Percentiles rank a stretch among this genome's conserved stretches.
These are phyloP conservation scores for Backusella tarrabulga DNA, from an alignment of 192 early-diverging fungal species.

Conservation along the genomic window DNA sequence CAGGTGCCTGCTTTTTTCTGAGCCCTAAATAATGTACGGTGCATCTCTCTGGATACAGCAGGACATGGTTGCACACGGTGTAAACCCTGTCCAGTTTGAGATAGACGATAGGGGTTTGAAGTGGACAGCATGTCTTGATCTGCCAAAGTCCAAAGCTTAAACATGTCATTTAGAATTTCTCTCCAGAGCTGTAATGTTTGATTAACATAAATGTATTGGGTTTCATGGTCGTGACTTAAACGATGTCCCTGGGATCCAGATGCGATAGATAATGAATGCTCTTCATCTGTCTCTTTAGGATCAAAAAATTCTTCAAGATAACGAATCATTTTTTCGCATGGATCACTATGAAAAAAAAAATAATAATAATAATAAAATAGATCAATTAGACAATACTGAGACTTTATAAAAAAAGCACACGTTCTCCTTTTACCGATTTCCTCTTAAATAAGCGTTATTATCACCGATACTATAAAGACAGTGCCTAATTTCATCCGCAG, in stretches of 20 bases:
- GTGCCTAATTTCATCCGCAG: slow-evolving; percentile 69
- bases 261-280: slow-evolving; percentile 78
- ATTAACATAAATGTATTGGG: slow-evolving; percentile 90
- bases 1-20: slow-evolving; percentile 82
- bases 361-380: background rate
- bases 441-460: slow-evolving; percentile 91
- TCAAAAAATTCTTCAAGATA: slow-evolving; percentile 75
- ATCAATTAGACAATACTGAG: background rate
- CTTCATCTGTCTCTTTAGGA: slow-evolving; percentile 58
- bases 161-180: slow-evolving; percentile 97
- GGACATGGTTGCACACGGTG: slow-evolving; percentile 93
- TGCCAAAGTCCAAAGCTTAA: slow-evolving; percentile 89
- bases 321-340: slow-evolving; percentile 88
- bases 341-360: slow-evolving; percentile 60
- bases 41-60: slow-evolving; percentile 79
- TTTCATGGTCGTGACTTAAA: slow-evolving; percentile 89
- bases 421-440: slow-evolving; percentile 52
- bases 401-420: background rate
- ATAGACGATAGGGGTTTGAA: slow-evolving; percentile 79
- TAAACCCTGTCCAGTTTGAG: slow-evolving; percentile 97
- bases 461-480: slow-evolving; percentile 98
- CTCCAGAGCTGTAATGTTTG: slow-evolving; percentile 96
- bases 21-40: slow-evolving; percentile 85
- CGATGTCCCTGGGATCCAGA: slow-evolving; percentile 82
- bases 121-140: slow-evolving; percentile 80